phyloP scores from a whole-genome alignment of 75 land plant genomes.

The Larix kaempferi region DNA sequence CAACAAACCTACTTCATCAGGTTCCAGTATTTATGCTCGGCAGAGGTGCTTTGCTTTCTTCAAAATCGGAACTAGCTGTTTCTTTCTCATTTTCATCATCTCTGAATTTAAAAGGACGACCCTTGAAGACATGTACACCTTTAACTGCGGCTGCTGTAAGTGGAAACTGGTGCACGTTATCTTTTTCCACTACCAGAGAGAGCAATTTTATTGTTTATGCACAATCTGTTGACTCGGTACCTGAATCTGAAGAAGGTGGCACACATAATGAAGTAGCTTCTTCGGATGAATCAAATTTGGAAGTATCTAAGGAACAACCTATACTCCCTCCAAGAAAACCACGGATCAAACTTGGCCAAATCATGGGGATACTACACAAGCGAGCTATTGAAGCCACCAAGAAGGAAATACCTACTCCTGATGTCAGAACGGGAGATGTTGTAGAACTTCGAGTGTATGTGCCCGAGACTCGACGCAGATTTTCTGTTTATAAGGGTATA shows the following conservation, averaged over 20 bases:
- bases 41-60: neutral
- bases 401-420: slow-evolving; percentile 61
- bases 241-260: slow-evolving; percentile 3
- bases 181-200: neutral
- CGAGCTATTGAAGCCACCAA: slow-evolving; percentile 76
- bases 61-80: neutral
- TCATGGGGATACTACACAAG: slow-evolving; percentile 86
- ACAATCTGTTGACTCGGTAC: neutral
- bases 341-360: slow-evolving; percentile 57
- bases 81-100: neutral
- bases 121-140: slow-evolving; percentile 7
- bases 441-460: slow-evolving; percentile 88
- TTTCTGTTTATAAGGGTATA: slow-evolving; percentile 76
- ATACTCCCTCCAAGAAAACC: slow-evolving; percentile 27
- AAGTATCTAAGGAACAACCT: slow-evolving; percentile 19
- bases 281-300: slow-evolving; percentile 15
- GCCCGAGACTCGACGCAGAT: slow-evolving; percentile 67
- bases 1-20: slow-evolving; percentile 12
- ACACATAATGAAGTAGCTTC: neutral
- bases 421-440: slow-evolving; percentile 78
- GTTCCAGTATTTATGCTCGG: neutral
- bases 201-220: neutral
- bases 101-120: neutral
- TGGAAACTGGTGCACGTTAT: neutral
- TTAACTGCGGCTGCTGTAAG: neutral